Conservation (phyloP, 2,329 filamentous ascomycete species). For the Fusarium pseudonygamai region DNA sequence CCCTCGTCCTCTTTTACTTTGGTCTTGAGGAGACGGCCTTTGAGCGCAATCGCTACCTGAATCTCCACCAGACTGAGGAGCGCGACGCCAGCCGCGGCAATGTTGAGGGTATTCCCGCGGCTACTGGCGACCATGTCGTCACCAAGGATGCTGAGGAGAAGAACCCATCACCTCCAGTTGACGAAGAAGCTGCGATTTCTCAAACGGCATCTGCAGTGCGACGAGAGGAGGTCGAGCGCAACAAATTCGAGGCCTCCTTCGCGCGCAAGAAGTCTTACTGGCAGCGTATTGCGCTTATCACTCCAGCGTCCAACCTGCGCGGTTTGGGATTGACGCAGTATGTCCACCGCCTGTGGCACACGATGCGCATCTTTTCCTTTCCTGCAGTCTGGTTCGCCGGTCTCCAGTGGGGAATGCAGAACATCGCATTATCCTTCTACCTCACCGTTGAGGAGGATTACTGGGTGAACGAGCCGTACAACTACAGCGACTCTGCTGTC, state of each 20-base stretch:
- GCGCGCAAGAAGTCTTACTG: slow-evolving; percentile 59
- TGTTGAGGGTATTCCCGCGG: slow-evolving; percentile 28
- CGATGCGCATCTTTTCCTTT: slow-evolving; percentile 65
- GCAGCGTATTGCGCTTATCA: slow-evolving; percentile 65
- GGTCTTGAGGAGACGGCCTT: slow-evolving; percentile 63
- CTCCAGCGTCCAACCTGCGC: slow-evolving; percentile 62
- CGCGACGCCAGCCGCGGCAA: slow-evolving; percentile 1
- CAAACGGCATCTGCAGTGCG: slow-evolving; percentile 26
- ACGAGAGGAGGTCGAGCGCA: slow-evolving; percentile 27
- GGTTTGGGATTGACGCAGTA: slow-evolving; percentile 66
- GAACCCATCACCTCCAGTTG: not conserved
- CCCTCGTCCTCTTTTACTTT: slow-evolving; percentile 60
- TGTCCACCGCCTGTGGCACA: slow-evolving; percentile 61
- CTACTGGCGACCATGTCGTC: not conserved
- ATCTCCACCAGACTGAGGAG: slow-evolving; percentile 25
- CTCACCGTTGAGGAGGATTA: slow-evolving; percentile 66
- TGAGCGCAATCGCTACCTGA: slow-evolving; percentile 53
- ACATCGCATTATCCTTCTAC: slow-evolving; percentile 69
- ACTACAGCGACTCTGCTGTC: slow-evolving; percentile 62
- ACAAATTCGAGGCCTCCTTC: slow-evolving; percentile 38
- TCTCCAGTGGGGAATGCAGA: slow-evolving; percentile 68
- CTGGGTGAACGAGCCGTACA: slow-evolving; percentile 63
- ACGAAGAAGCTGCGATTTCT: slow-evolving; percentile 15
- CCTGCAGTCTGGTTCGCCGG: slow-evolving; percentile 67
- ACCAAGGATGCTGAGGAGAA: slow-evolving; percentile 19